Conservation (phyloP, 805 yeast species). For the Candida montana region DNA sequence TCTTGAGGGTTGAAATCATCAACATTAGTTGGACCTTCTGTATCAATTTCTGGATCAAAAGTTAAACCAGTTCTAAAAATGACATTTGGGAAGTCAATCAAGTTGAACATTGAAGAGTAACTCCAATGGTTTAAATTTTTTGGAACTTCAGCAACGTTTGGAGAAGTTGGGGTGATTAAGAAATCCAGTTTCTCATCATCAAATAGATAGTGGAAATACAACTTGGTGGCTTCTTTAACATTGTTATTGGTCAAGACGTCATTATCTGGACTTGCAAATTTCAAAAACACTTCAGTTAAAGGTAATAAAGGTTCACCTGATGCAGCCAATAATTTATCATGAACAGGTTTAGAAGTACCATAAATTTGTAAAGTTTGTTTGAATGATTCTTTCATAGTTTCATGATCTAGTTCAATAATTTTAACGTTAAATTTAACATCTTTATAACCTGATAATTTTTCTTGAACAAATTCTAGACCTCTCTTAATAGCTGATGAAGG, state of each 20-base stretch:
- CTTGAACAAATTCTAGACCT: conserved; percentile 46
- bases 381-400: conserved; percentile 45
- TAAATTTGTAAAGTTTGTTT: conserved; percentile 54
- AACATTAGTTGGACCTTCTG: conserved; percentile 31
- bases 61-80: conserved; percentile 57
- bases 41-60: conserved; percentile 52
- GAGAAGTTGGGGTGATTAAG: conserved; percentile 60
- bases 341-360: conserved; percentile 51
- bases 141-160: conserved; percentile 66
- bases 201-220: conserved; percentile 48
- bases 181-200: conserved; percentile 56
- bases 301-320: conserved; percentile 70
- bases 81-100: conserved; percentile 67
- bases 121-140: conserved; percentile 70
- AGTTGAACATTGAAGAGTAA: conserved; percentile 68
- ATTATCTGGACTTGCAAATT: conserved; percentile 50
- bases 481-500: conserved; percentile 62
- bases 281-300: conserved; percentile 57
- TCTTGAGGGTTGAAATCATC: conserved; percentile 24
- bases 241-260: conserved; percentile 56
- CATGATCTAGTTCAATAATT: conserved; percentile 49
- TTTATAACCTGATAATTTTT: conserved; percentile 35
- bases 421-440: conserved; percentile 40
- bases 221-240: conserved; percentile 53
- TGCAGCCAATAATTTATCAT: conserved; percentile 44